phyloP scores from a whole-genome alignment of 2,329 filamentous ascomycete genomes.

The Aspergillus pseudoterreus region DNA sequence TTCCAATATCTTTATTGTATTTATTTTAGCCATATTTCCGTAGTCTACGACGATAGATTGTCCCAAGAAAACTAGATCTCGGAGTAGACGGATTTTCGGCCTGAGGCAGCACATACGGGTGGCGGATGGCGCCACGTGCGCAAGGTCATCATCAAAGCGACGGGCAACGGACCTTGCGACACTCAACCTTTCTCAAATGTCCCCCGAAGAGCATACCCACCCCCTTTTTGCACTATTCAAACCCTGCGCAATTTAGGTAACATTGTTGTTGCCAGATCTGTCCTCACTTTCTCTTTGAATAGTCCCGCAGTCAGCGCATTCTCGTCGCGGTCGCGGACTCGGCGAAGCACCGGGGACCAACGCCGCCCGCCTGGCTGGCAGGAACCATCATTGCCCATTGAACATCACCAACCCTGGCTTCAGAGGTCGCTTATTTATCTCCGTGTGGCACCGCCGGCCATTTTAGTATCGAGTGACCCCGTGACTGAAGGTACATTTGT shows the following conservation, averaged over 20 bases:
- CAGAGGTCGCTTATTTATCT: background rate
- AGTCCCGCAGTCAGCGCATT: background rate
- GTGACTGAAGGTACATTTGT: too few relatives aligned
- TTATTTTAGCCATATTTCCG: too few relatives aligned
- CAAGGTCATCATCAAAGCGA: background rate
- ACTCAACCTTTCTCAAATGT: conserved; percentile 6
- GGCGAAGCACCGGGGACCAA: conserved; percentile 14
- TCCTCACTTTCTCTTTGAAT: conserved; percentile 2
- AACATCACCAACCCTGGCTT: background rate
- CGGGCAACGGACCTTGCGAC: background rate
- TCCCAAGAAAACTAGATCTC: background rate
- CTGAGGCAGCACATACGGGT: background rate
- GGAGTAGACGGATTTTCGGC: background rate
- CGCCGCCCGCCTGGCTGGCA: conserved; percentile 9
- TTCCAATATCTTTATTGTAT: background rate
- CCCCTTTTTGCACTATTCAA: background rate
- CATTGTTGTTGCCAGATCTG: background rate
- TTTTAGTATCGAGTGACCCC: too few relatives aligned
- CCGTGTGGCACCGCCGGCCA: too few relatives aligned
- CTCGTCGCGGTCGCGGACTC: conserved; percentile 17
- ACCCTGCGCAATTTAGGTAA: background rate
- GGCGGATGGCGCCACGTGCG: background rate
- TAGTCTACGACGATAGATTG: too few relatives aligned
- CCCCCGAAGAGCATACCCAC: conserved; percentile 2
- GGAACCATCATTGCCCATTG: background rate